These are phyloP conservation scores for Colletotrichum chlorophyti DNA, from an alignment of 2,329 filamentous ascomycete species.

Conservation along the genomic window DNA sequence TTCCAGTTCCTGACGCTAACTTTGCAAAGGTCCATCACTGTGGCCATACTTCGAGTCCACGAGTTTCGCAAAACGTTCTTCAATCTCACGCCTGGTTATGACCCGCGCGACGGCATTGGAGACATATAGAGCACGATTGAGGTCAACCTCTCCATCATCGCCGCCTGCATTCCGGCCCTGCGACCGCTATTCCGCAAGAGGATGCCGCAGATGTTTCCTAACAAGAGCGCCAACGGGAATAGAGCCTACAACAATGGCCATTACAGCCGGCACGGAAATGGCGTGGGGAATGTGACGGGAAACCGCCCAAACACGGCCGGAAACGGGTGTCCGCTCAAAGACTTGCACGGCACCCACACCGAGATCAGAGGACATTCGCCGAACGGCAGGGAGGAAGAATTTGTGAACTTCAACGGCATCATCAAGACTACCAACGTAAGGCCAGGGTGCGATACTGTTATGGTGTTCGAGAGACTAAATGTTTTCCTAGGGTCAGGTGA, in stretches of 20 bases:
- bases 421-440: slow-evolving; percentile 30
- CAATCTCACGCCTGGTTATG: slow-evolving; percentile 1
- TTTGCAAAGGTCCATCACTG: slow-evolving; percentile 17
- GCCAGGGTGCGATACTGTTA: background rate
- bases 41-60: slow-evolving; percentile 9
- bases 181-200: slow-evolving; percentile 40
- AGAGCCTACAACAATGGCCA: slow-evolving; percentile 25
- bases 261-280: slow-evolving; percentile 34
- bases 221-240: background rate
- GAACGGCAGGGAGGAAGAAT: slow-evolving; percentile 45
- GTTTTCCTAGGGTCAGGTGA: slow-evolving; percentile 3
- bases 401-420: slow-evolving; percentile 48
- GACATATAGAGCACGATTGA: slow-evolving; percentile 39
- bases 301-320: slow-evolving; percentile 15
- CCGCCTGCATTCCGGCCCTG: slow-evolving; percentile 42
- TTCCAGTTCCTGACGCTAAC: background rate
- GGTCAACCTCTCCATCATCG: slow-evolving; percentile 45
- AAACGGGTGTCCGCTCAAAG: slow-evolving; percentile 28
- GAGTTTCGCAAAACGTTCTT: slow-evolving; percentile 5
- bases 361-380: slow-evolving; percentile 43
- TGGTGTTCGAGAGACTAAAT: background rate
- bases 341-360: slow-evolving; percentile 37
- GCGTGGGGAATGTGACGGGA: slow-evolving; percentile 26
- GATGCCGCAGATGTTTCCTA: slow-evolving; percentile 15
- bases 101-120: slow-evolving; percentile 30